Evolutionary conservation across 345 rosid genomes (phyloP).

Genomic region (Citrus maxima): DNA sequence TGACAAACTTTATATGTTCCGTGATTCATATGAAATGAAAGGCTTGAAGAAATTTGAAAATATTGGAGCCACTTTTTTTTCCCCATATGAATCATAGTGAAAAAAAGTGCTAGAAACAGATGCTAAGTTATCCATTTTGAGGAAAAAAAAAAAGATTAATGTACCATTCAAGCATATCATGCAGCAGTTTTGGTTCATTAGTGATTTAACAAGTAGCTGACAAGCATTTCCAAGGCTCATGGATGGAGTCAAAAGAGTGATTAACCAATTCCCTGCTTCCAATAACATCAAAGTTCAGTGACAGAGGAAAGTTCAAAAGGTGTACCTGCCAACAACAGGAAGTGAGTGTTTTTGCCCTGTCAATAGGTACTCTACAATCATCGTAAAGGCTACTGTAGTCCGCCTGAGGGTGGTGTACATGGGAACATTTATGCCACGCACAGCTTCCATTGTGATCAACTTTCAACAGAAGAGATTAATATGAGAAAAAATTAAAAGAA

Average conservation of each 20-base stretch:
- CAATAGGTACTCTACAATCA: conserved; percentile 58
- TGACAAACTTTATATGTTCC: background rate
- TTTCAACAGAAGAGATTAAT: conserved; percentile 19
- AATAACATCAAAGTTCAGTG: background rate
- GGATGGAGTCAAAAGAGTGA: background rate
- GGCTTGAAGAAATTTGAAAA: background rate
- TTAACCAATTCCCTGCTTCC: background rate
- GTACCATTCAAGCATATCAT: background rate
- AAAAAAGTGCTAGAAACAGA: background rate
- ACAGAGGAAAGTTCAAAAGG: conserved; percentile 11
- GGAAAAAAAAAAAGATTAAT: background rate
- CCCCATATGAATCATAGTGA: background rate
- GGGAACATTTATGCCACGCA: conserved; percentile 70
- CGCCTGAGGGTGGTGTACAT: conserved; percentile 82
- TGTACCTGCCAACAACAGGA: conserved; percentile 55
- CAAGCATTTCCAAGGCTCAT: background rate
- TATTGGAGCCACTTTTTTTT: background rate
- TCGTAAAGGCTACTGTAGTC: conserved; percentile 67
- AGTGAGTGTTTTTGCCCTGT: conserved; percentile 51
- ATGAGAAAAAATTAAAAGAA: background rate
- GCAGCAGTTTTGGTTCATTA: background rate
- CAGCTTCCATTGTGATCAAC: conserved; percentile 76
- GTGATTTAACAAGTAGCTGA: background rate
- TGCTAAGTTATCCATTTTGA: background rate
- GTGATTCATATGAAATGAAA: background rate